Conservation (phyloP, 2,329 filamentous ascomycete species). For the Cryphonectria nitschkei region DNA sequence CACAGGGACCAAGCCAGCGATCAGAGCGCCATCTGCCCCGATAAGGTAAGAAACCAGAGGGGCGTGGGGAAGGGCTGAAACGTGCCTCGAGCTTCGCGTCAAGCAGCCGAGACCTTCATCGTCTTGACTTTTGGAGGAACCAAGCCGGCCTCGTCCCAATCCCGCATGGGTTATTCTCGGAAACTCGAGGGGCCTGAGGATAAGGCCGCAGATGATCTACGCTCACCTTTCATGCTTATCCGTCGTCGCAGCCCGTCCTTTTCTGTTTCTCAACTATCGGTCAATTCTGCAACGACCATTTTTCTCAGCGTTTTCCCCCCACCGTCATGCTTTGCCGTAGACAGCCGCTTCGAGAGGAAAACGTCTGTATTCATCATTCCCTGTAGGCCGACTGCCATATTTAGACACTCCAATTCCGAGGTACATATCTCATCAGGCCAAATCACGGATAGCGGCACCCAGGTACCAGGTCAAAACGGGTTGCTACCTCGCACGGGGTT, state of each 20-base stretch:
- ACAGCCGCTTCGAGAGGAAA: neutral
- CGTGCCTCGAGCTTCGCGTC: neutral
- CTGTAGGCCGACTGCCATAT: neutral
- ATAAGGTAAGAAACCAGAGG: neutral
- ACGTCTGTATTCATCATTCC: neutral
- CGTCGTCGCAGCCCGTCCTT: neutral
- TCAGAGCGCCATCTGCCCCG: neutral
- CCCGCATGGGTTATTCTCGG: neutral
- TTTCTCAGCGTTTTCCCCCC: neutral
- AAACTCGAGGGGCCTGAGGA: neutral
- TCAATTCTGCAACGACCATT: neutral
- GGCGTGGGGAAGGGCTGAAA: neutral
- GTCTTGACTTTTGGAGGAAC: neutral
- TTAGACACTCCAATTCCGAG: neutral
- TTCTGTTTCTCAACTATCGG: neutral
- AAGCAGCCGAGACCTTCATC: constrained; percentile 7
- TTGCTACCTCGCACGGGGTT: neutral
- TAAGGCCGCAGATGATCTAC: neutral
- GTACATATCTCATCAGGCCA: neutral
- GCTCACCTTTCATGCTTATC: neutral
- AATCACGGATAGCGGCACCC: neutral
- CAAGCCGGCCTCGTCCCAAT: neutral
- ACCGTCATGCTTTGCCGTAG: neutral
- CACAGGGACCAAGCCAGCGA: neutral
- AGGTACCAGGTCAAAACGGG: neutral